Base-by-base conservation (phyloP, 2,329 filamentous ascomycete genomes). In the Cytospora schulzeri region DNA sequence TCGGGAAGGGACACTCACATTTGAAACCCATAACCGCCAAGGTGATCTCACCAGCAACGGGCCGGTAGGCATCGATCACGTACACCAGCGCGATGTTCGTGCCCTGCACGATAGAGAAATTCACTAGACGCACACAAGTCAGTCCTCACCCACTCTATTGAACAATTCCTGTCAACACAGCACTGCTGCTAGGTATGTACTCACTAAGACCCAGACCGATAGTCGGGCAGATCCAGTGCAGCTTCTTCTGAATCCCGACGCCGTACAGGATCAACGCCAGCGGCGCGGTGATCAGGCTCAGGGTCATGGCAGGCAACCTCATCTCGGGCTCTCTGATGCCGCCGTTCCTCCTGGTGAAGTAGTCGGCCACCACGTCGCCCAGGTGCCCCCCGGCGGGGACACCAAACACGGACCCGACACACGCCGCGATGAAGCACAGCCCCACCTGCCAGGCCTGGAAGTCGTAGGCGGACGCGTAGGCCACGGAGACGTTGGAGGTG, bases 251-350 rank as follows among this genome's bases (percentile, higher is more conserved):
- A 48, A 84, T 80, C 0, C 81, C 81, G 1, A 81, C 76, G 0
- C 82, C 81, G 66, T 79, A 84, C 7, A 84, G 71, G 0, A 82
- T 65, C 28, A 83, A 67, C 0, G 77, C 71, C 12, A 83, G 69
- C 0, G 82, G 82, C 4, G 83, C 80, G 17, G 83, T 79, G 31
- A 85, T 71, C 69, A 83, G 72, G 68, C 82, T 85, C 0, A 83
- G 76, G 14, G 78, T 71, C 22, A 87, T 78, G 5, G 81, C 81
- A 1, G 83, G 83, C 6, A 88, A 72, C n/a, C 85, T 77, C 84
- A 87, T 86, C 70, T 87, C 84, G 0, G 85, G 83, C 57, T 85
- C 80, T n/a, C 84, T 77, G 24, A 87, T 77, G 6, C 85, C 85
- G 4, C 79, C 77, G 68, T 87, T 88, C 31, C 77, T 76, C 60